phyloP scores from a whole-genome alignment of 2,329 filamentous ascomycete genomes.

The Orbilia quercus region DNA sequence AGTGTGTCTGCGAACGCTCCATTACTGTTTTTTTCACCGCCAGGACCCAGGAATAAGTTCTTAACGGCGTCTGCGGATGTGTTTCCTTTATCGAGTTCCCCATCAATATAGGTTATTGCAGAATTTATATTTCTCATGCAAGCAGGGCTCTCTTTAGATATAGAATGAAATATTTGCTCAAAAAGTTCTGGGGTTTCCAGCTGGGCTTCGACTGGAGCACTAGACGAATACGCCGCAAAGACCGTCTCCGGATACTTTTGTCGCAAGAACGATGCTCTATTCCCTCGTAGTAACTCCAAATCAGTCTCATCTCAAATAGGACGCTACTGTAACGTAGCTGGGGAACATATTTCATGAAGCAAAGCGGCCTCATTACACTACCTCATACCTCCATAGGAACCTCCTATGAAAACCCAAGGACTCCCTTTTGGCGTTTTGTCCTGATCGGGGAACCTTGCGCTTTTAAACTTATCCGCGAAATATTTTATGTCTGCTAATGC shows the following conservation, averaged over 20 bases:
- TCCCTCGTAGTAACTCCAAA: neutral
- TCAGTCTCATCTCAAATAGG: neutral
- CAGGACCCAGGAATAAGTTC: constrained; percentile 66
- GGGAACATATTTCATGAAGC: neutral
- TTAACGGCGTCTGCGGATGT: constrained; percentile 64
- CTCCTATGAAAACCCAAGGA: constrained; percentile 66
- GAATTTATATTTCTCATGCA: constrained; percentile 65
- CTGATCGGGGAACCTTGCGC: constrained; percentile 60
- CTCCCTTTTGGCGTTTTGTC: constrained; percentile 64
- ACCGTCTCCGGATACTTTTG: constrained; percentile 63
- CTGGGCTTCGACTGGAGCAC: constrained; percentile 65
- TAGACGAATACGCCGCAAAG: constrained; percentile 64
- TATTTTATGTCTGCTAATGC: constrained; percentile 65
- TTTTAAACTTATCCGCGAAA: constrained; percentile 64
- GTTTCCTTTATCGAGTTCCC: constrained; percentile 62
- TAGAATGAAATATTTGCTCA: constrained; percentile 66
- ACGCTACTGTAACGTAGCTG: too few relatives aligned
- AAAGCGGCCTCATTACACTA: constrained; percentile 1
- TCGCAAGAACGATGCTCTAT: constrained; percentile 35
- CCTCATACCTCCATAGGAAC: constrained; percentile 65
- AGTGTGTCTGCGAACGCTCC: constrained; percentile 65
- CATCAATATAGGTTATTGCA: constrained; percentile 67
- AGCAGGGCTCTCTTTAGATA: constrained; percentile 63
- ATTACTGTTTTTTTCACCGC: constrained; percentile 65
- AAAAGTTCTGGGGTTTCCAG: constrained; percentile 68